phyloP scores from a whole-genome alignment of 352 stramenopile species.

The Globisporangium radiosum region DNA sequence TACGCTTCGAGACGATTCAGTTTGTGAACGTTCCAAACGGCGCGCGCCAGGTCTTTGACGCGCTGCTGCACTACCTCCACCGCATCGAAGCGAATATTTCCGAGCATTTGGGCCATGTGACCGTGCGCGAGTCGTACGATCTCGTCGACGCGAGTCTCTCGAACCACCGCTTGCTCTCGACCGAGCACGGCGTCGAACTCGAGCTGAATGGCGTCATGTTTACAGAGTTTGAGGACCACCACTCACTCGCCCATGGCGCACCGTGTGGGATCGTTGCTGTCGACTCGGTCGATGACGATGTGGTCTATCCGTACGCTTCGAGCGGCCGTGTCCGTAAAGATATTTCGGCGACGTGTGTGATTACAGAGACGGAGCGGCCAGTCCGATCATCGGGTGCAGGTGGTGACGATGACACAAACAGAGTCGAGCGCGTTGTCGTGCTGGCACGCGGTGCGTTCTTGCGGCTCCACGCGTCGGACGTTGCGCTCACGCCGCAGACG shows the following conservation, averaged over 20 bases:
- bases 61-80: conserved; percentile 45
- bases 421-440: conserved; percentile 12
- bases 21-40: conserved; percentile 23
- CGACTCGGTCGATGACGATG: conserved; percentile 46
- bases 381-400: not conserved
- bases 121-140: conserved; percentile 49
- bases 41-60: conserved; percentile 47
- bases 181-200: conserved; percentile 28
- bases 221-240: conserved; percentile 24
- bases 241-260: conserved; percentile 11
- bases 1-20: conserved; percentile 53
- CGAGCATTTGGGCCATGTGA: conserved; percentile 48
- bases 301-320: conserved; percentile 40
- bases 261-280: conserved; percentile 30
- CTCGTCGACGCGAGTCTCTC: conserved; percentile 30
- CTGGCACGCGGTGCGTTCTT: conserved; percentile 16
- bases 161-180: conserved; percentile 50
- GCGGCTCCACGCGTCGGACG: conserved; percentile 3
- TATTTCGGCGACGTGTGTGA: conserved; percentile 37
- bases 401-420: not conserved
- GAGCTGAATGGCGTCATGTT: conserved; percentile 52
- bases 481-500: conserved; percentile 6
- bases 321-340: conserved; percentile 37
- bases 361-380: conserved; percentile 14
- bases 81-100: conserved; percentile 59